These are phyloP conservation scores for Climacium dendroides DNA, from an alignment of 225 moss, liverwort and hornwort genomes.

Conservation along the genomic window DNA sequence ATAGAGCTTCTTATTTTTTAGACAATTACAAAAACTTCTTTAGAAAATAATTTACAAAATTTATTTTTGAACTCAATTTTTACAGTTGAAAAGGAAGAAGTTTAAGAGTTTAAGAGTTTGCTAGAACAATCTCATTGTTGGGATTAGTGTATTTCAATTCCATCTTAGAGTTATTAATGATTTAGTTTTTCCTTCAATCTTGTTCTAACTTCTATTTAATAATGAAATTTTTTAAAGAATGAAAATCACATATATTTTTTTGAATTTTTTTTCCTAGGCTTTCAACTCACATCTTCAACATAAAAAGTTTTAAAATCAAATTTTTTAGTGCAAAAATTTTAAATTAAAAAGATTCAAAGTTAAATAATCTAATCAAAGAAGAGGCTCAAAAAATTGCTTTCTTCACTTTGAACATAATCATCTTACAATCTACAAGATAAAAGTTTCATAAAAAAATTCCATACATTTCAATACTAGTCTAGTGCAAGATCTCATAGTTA, in stretches of 20 bases:
- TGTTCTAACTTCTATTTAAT: neutral
- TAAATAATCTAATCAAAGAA: neutral
- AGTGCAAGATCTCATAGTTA: neutral
- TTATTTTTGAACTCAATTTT: neutral
- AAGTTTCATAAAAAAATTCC: neutral
- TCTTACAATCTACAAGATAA: fast-evolving
- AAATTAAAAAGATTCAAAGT: neutral
- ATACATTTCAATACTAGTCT: neutral
- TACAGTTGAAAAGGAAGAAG: neutral
- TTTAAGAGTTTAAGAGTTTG: no score
- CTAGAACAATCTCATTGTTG: neutral
- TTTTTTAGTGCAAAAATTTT: neutral
- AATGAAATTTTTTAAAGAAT: neutral
- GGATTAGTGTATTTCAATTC: no score
- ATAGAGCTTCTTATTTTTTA: fast-evolving
- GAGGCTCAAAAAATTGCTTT: fast-evolving
- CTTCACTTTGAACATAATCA: no score
- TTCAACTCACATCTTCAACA: neutral
- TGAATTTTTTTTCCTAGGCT: no score
- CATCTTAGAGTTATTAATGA: neutral
- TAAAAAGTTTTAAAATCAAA: neutral
- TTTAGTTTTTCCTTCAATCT: neutral
- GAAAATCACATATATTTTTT: no score
- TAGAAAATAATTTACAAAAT: neutral
- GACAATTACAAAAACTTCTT: neutral